A percentile compares a stretch with the other conserved stretches of the same genome.
phyloP scores from a whole-genome alignment of 306 rosid species.

The Cicer yamashitae region DNA sequence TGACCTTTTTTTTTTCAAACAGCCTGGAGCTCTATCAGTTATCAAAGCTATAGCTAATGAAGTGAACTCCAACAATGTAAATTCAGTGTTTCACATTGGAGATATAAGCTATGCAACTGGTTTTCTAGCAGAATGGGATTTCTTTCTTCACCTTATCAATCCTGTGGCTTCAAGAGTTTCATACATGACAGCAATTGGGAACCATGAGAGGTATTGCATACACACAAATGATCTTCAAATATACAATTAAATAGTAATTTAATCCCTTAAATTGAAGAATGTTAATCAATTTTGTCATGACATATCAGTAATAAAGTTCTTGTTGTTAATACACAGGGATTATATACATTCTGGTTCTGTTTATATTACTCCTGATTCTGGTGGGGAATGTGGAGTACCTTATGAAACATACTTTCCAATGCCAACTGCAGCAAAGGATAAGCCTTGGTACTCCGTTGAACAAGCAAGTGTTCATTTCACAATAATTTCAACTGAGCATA shows the following conservation, averaged over 20 bases:
- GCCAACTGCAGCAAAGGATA: constrained; percentile 77
- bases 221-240: not conserved
- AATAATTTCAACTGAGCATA: constrained; percentile 84
- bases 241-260: no score
- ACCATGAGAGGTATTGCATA: constrained; percentile 81
- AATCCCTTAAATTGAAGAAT: no score
- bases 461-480: constrained; percentile 82
- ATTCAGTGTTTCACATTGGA: constrained; percentile 86
- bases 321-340: constrained; percentile 55
- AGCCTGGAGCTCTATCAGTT: constrained; percentile 94
- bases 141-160: constrained; percentile 65
- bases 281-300: not conserved
- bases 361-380: constrained; percentile 73
- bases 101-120: constrained; percentile 96
- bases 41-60: constrained; percentile 60
- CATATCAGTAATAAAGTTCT: not conserved
- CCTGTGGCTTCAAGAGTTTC: constrained; percentile 74
- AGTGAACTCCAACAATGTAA: constrained; percentile 53
- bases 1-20: constrained; percentile 8
- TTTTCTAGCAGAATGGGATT: constrained; percentile 90
- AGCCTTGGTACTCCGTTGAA: constrained; percentile 94
- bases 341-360: constrained; percentile 66
- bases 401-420: constrained; percentile 85
- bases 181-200: constrained; percentile 93
- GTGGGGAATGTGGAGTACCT: constrained; percentile 95